Conservation (phyloP, 768 basidiomycete genomes). For the Calocera viscosa region DNA sequence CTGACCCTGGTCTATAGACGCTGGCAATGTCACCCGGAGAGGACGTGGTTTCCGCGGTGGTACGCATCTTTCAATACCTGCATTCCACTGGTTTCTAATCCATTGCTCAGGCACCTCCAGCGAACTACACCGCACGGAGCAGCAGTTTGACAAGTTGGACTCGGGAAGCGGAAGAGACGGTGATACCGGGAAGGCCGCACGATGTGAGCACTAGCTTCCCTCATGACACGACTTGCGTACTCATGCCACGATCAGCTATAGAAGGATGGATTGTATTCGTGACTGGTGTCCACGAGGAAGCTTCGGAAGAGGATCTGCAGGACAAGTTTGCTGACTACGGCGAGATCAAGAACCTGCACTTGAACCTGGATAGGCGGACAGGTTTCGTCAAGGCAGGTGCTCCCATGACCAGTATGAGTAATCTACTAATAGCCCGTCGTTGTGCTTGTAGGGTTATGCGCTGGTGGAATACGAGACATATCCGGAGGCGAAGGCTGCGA, state of each 20-base stretch:
- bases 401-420: constrained; percentile 1
- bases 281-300: constrained; percentile 94
- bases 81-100: constrained; percentile 4
- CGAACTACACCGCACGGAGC: constrained; percentile 45
- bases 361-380: constrained; percentile 91
- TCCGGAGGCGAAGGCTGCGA: constrained; percentile 86
- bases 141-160: constrained; percentile 72
- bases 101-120: constrained; percentile 46
- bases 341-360: constrained; percentile 93
- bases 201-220: constrained; percentile 46
- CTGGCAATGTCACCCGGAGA: constrained; percentile 60
- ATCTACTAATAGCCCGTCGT: constrained; percentile 3
- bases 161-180: constrained; percentile 38
- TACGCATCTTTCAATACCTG: constrained; percentile 35
- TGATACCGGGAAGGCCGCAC: constrained; percentile 64
- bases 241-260: constrained; percentile 49
- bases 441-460: constrained; percentile 72
- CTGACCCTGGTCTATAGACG: constrained; percentile 30
- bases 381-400: constrained; percentile 87
- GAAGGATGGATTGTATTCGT: constrained; percentile 99
- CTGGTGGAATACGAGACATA: constrained; percentile 95
- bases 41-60: constrained; percentile 72
- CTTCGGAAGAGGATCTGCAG: constrained; percentile 90
- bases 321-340: constrained; percentile 96
- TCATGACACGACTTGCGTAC: neutral